Evolutionary conservation across 78 protist species (phyloP), one percentile per base, ranked within the genome.

Genomic region (Dictyostelium purpureum): DNA sequence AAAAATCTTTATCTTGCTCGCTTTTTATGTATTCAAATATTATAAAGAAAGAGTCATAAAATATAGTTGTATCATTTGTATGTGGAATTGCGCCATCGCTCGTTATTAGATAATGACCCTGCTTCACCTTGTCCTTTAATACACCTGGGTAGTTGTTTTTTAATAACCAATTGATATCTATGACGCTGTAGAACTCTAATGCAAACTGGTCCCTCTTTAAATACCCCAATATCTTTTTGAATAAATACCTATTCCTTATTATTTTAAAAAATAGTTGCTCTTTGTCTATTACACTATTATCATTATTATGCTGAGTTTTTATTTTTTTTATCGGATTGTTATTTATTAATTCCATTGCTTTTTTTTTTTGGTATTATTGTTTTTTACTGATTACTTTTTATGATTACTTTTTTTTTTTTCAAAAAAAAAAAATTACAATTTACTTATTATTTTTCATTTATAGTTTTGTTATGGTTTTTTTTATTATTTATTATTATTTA

Each of bases 191-290:
- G 18, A 33, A 63, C 26, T 63, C 71, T 6, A 63, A 63, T 18
- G 71, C 33, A 31, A 63, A 63, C 5, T 18, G 71, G 33, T 63
- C 33, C 38, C 71, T 63, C 33, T 63, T 63, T 63, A 63, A 63
- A 6, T 12, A 63, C 33, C 18, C 16, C 33, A 63, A 63, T 28
- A 63, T 63, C 71, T 63, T 63, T 63, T 6, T 11, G 18, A 63
- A 63, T 14, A 63, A 33, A 33, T 63, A 63, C 33, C 33, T 63
- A 63, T 63, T 63, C 42, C 6, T 63, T 12, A 63, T 11, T 16
- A 63, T 37, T 63, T 63, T 63, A 63, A 63, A 63, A 63, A 63
- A 63, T 63, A 63, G 18, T 63, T 42, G 26, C 33, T 63, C 42
- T 18, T 33, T 33, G 3, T 26, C 18, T 31, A 12, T 33, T 63